phyloP scores from a whole-genome alignment of 768 basidiomycete genomes.

The Boletus rubescentipes region DNA sequence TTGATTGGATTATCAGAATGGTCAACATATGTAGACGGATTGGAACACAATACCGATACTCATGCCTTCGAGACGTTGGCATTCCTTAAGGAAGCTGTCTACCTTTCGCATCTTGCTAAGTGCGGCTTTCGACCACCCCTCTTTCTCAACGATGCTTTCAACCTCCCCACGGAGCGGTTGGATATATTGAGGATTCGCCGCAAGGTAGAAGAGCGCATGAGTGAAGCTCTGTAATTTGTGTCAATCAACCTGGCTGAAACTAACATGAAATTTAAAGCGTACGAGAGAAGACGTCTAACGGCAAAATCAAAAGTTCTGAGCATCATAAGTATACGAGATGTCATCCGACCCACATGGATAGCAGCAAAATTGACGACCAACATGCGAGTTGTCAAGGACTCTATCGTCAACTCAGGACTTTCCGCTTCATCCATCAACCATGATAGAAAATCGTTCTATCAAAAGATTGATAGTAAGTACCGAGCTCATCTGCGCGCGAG shows the following conservation, averaged over 20 bases:
- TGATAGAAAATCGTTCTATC: conserved; percentile 33
- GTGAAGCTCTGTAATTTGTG: conserved; percentile 26
- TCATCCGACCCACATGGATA: conserved; percentile 19
- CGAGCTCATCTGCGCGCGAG: too few species aligned
- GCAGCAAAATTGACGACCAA: conserved; percentile 18
- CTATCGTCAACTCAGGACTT: conserved; percentile 11
- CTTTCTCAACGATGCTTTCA: conserved; percentile 25
- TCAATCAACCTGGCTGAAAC: too few species aligned
- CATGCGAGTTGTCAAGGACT: conserved; percentile 23
- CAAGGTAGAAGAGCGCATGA: conserved; percentile 36
- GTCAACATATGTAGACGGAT: neutral
- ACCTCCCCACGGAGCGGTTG: conserved; percentile 39
- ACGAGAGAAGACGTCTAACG: neutral
- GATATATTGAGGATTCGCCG: conserved; percentile 34
- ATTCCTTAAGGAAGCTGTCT: conserved; percentile 42
- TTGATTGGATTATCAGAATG: neutral
- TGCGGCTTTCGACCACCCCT: conserved; percentile 29
- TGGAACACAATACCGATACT: conserved; percentile 14
- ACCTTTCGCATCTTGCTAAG: conserved; percentile 33
- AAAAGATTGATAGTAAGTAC: neutral
- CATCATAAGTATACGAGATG: too few species aligned
- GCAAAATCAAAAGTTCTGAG: too few species aligned
- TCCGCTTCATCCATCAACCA: conserved; percentile 31
- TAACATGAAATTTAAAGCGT: too few species aligned
- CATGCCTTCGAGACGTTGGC: conserved; percentile 33